Evolutionary conservation across 2,329 filamentous ascomycete species (phyloP), one percentile per base, ranked within the genome.

Genomic region (Didymella pinodella): DNA sequence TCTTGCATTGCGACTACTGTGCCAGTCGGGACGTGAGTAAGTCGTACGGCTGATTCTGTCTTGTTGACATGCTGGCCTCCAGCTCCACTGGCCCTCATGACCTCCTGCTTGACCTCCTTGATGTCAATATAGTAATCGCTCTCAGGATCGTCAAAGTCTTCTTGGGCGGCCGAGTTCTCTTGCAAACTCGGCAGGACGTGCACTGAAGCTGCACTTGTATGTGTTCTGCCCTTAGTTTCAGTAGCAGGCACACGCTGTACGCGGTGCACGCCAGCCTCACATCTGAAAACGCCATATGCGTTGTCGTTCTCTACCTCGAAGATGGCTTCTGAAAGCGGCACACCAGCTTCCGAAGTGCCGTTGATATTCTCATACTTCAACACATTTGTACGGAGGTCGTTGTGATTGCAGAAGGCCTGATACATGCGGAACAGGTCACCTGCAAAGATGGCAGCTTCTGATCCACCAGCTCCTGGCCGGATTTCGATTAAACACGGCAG

Each of bases 1-100:
- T 99, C 95, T 77, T 99, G 95, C 85, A 98, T 96, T 12, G 89
- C 89, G 14, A 98, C 93, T 2, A 91, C 87, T 0, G 88, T 95
- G 44, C 90, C 91, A 0, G 93, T 96, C 2, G 95, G 95, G 7
- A 90, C 78, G 80, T 99, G 95, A 2, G 93, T 98, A 70, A 99
- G 83, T 10, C 95, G 89, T 61, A 99, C 91, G 3, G 95, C 95
- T 29, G 92, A 97, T 80, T 99, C 95, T 0, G 95, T 99, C 77
- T 94, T 97, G 80, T 99, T 99, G 74, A 99, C 95, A 78, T 99
- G 95, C 80, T 99, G 95, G 0, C 95, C 95, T 31, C 95, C 95
- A 0, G 95, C 94, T 59, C 95, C 95, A 45, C 92, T 84, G 0
- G 95, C 93, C 16, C 93, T 86, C 93, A 98, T 97, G 61, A 93